phyloP scores from a whole-genome alignment of 305 asterid species.

The Fraxinus greggii region DNA sequence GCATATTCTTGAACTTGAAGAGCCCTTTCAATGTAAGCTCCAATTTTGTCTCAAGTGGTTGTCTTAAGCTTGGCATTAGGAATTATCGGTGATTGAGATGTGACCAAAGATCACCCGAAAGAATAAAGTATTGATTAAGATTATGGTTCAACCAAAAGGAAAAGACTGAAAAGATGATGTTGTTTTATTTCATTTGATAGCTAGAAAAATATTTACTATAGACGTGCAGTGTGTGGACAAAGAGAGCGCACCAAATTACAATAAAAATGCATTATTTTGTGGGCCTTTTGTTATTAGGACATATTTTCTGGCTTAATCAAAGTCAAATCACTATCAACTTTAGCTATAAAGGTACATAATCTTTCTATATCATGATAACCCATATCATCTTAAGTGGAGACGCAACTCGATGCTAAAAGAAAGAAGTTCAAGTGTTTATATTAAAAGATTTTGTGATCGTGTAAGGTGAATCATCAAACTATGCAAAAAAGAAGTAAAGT shows the following conservation, averaged over 20 bases:
- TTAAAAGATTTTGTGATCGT: background rate
- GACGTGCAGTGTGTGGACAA: conserved; percentile 37
- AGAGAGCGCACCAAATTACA: conserved; percentile 39
- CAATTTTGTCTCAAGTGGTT: conserved; percentile 17
- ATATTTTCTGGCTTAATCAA: conserved; percentile 26
- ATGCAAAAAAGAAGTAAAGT: conserved; percentile 23
- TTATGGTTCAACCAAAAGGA: conserved; percentile 6
- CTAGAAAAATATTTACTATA: background rate
- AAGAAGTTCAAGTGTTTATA: conserved; percentile 20
- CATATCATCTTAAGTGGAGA: conserved; percentile 35
- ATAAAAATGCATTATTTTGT: conserved; percentile 45
- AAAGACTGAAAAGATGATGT: conserved; percentile 18
- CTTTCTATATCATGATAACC: conserved; percentile 43
- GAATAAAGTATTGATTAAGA: background rate
- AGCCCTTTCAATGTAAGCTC: conserved; percentile 10
- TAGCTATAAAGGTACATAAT: conserved; percentile 42
- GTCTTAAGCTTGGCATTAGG: conserved; percentile 23
- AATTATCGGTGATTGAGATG: conserved; percentile 7
- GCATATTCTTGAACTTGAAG: background rate
- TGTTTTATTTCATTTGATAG: conserved; percentile 19
- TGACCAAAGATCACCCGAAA: background rate
- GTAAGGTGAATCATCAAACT: conserved; percentile 21
- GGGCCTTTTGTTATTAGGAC: conserved; percentile 45
- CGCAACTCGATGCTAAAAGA: conserved; percentile 31
- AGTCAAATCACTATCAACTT: conserved; percentile 41